Evolutionary conservation across 495 filamentous ascomycete species (phyloP).

Genomic region (Chaetomidium leptoderma): DNA sequence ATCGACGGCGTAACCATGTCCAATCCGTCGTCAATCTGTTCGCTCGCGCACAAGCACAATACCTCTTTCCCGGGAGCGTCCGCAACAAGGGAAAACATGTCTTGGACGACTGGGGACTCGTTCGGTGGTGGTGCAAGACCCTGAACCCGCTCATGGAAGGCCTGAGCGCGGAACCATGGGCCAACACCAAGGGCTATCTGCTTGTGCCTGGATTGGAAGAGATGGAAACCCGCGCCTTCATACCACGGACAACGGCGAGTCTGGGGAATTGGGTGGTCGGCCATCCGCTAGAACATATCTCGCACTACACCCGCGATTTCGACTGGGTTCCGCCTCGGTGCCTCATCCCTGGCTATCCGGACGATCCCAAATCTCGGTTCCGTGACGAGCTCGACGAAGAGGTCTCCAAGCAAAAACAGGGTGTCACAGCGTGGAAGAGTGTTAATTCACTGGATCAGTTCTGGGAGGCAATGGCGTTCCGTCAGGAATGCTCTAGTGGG

Average conservation of each 20-base stretch:
- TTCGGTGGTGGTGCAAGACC: constrained; percentile 92
- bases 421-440: constrained; percentile 71
- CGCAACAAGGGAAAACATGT: constrained; percentile 85
- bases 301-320: constrained; percentile 59
- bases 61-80: constrained; percentile 87
- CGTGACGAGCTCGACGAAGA: constrained; percentile 80
- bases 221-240: constrained; percentile 65
- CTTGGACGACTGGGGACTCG: constrained; percentile 81
- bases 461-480: constrained; percentile 97
- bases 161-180: constrained; percentile 29
- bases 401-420: constrained; percentile 39
- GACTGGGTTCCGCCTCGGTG: constrained; percentile 68
- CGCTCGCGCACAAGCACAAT: constrained; percentile 86
- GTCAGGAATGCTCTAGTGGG: constrained; percentile 92
- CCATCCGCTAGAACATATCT: constrained; percentile 55
- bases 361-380: constrained; percentile 94
- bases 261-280: constrained; percentile 49
- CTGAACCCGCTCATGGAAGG: constrained; percentile 67
- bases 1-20: constrained; percentile 61
- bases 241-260: constrained; percentile 42
- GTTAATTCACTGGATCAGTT: constrained; percentile 82
- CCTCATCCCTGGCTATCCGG: constrained; percentile 85
- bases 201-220: constrained; percentile 80
- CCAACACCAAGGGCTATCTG: constrained; percentile 64
- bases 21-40: constrained; percentile 84